A percentile compares a stretch with the other conserved stretches of the same genome.
Evolutionary conservation across 495 filamentous ascomycete species (phyloP).

Genomic region (Hypoxylon cercidicola): DNA sequence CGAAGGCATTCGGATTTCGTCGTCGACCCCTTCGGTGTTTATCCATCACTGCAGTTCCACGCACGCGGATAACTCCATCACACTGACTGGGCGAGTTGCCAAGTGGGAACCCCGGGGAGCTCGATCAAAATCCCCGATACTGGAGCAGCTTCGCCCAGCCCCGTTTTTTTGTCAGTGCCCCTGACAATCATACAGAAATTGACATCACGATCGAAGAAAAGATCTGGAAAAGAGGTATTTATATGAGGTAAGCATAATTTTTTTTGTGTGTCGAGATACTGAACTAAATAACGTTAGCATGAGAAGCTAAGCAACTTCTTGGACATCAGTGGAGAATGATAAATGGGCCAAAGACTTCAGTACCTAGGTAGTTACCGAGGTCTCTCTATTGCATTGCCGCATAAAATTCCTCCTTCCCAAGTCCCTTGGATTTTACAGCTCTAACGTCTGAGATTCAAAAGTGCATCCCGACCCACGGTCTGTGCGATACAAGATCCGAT

Average conservation of each 20-base stretch:
- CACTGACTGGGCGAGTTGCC: conserved; percentile 13
- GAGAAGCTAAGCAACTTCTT: conserved; percentile 9
- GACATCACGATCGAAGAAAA: conserved; percentile 7
- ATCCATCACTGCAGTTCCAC: conserved; percentile 3
- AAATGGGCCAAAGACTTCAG: too few relatives aligned
- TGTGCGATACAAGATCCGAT: conserved; percentile 20
- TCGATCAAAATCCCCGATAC: conserved; percentile 30
- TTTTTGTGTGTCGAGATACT: background rate
- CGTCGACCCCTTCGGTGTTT: background rate
- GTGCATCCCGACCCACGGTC: conserved; percentile 15
- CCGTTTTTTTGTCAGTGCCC: conserved; percentile 19
- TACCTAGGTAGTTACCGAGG: too few relatives aligned
- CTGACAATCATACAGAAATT: conserved; percentile 20
- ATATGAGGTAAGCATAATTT: background rate
- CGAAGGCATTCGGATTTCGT: conserved; percentile 3
- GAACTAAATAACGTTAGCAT: background rate
- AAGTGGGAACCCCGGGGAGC: conserved; percentile 18
- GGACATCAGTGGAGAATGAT: background rate
- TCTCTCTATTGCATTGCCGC: conserved; percentile 9
- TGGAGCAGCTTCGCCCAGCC: conserved; percentile 1
- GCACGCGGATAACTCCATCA: conserved; percentile 26
- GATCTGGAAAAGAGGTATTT: background rate
- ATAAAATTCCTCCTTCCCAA: conserved; percentile 9
- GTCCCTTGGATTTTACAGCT: conserved; percentile 15
- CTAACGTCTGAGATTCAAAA: conserved; percentile 19